phyloP scores from a whole-genome alignment of 1,284 basidiomycete genomes.

The Cystobasidium sp. region DNA sequence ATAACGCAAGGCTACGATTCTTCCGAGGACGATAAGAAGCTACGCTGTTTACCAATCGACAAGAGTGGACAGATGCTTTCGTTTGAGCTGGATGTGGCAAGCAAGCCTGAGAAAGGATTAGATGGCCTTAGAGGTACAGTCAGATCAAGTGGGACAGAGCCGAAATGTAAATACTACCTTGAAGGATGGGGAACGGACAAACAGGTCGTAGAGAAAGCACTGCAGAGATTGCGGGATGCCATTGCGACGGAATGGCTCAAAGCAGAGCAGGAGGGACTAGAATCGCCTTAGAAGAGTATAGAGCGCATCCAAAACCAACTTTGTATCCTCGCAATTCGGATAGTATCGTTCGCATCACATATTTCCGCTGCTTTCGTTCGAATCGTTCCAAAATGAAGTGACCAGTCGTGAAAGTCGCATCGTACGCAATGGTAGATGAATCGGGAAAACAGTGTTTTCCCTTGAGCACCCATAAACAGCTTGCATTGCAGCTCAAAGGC shows the following conservation, averaged over 20 bases:
- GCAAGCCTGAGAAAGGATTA: slow-evolving; percentile 61
- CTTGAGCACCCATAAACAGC: not conserved
- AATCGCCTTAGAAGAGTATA: slow-evolving; percentile 44
- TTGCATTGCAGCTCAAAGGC: not conserved
- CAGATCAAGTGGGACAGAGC: slow-evolving; percentile 81
- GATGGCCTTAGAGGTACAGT: slow-evolving; percentile 67
- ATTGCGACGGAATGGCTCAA: slow-evolving; percentile 71
- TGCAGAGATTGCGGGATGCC: slow-evolving; percentile 65
- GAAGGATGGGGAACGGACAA: slow-evolving; percentile 69
- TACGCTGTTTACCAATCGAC: slow-evolving; percentile 68
- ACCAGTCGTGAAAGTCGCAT: not conserved
- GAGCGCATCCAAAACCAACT: not conserved
- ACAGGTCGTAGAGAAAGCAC: slow-evolving; percentile 58
- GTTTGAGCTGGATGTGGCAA: slow-evolving; percentile 58
- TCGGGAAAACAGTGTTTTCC: not conserved
- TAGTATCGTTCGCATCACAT: too few relatives aligned
- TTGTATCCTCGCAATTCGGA: not conserved
- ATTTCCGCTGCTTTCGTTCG: too few relatives aligned
- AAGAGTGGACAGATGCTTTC: slow-evolving; percentile 79
- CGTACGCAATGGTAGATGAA: not conserved
- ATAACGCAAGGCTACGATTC: slow-evolving; percentile 69
- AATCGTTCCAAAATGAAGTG: not conserved
- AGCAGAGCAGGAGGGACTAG: slow-evolving; percentile 65
- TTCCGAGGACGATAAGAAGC: slow-evolving; percentile 69
- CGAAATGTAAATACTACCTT: slow-evolving; percentile 85